Percentiles rank a stretch among this genome's conserved stretches.
These are phyloP conservation scores for Pecoramyces ruminantium DNA, from an alignment of 192 early-diverging fungal species.

Conservation along the genomic window DNA sequence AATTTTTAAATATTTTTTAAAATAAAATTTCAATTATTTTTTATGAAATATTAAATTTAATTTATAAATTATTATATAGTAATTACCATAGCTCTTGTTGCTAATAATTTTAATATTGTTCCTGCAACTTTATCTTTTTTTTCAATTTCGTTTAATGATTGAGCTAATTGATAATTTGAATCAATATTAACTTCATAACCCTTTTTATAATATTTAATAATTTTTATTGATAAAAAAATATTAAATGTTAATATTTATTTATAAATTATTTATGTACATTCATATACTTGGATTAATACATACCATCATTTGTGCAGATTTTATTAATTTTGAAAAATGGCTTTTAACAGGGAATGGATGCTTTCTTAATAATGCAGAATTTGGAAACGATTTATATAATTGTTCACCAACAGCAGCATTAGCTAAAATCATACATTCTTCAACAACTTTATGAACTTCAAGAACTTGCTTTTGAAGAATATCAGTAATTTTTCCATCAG, in stretches of 20 bases:
- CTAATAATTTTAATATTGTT: not conserved
- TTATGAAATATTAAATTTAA: no score
- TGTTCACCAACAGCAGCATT: slow-evolving; percentile 45
- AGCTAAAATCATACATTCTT: slow-evolving; percentile 68
- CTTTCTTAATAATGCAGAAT: slow-evolving; percentile 42
- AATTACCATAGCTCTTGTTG: slow-evolving; percentile 8
- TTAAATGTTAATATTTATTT: no score
- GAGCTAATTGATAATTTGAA: slow-evolving; percentile 41
- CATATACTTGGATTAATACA: no score
- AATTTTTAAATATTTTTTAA: slow-evolving; percentile 60
- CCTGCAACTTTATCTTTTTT: slow-evolving; percentile 8
- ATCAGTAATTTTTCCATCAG: slow-evolving; percentile 37
- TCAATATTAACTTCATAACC: slow-evolving; percentile 45
- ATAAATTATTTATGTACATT: no score
- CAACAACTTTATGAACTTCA: slow-evolving; percentile 56
- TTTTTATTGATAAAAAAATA: no score
- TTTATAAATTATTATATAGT: no score
- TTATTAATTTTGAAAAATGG: slow-evolving; percentile 39
- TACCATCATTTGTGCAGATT: slow-evolving; percentile 18
- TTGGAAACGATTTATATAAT: slow-evolving; percentile 30
- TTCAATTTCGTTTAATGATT: slow-evolving; percentile 29
- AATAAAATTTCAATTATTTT: no score
- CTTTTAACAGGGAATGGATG: slow-evolving; percentile 43
- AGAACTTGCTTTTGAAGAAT: slow-evolving; percentile 42
- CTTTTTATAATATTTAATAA: no score